A percentile compares a stretch with the other conserved stretches of the same genome.
Evolutionary conservation across 2,329 filamentous ascomycete genomes (phyloP).

Genomic region (Piedraia hortae): DNA sequence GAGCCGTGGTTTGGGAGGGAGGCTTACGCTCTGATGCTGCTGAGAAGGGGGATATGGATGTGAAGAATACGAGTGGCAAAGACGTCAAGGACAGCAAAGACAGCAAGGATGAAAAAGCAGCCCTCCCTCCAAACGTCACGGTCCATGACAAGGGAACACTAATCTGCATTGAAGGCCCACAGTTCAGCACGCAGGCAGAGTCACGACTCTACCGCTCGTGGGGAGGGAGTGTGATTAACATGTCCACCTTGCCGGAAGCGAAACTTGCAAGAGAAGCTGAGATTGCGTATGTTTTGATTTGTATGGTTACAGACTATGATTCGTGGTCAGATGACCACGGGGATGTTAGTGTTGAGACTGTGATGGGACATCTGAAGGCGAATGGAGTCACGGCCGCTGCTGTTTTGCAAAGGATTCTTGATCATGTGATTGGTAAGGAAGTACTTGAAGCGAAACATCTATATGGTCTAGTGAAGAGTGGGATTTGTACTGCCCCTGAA

Average conservation of each 20-base stretch:
- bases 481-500: no score
- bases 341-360: conserved; percentile 80
- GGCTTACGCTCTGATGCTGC: no score
- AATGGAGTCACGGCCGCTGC: no score
- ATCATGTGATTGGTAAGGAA: no score
- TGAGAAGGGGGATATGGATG: no score
- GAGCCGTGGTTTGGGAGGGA: conserved; percentile 49
- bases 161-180: conserved; percentile 96
- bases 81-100: no score
- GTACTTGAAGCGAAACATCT: no score
- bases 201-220: conserved; percentile 82
- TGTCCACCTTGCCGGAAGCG: conserved; percentile 82
- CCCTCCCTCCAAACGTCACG: no score
- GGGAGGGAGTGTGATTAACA: conserved; percentile 93
- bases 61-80: no score
- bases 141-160: conserved; percentile 65
- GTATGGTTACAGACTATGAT: conserved; percentile 98
- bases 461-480: no score
- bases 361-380: conserved; percentile 84
- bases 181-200: conserved; percentile 90
- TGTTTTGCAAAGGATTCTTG: no score
- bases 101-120: no score
- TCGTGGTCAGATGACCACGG: conserved; percentile 77
- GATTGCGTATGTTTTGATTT: conserved; percentile 92
- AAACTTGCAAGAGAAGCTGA: conserved; percentile 93